A percentile compares a stretch with the other conserved stretches of the same genome.
Evolutionary conservation across 768 basidiomycete species (phyloP).

Genomic region (Lactarius tabidus): DNA sequence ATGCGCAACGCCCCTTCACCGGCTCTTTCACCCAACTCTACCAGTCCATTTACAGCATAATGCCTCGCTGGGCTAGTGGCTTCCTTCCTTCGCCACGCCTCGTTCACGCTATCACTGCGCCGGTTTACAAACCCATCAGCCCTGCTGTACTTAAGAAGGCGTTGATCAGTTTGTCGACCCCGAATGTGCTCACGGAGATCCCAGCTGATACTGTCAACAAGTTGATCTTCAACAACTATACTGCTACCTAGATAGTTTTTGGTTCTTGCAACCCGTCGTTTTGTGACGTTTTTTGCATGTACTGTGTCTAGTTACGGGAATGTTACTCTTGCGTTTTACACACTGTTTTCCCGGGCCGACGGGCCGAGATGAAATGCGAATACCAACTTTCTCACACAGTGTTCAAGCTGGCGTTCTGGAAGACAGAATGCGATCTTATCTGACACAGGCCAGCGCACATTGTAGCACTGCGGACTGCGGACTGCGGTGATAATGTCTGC

Average conservation of each 20-base stretch:
- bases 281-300: constrained; percentile 9
- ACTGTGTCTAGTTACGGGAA: neutral
- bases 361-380: neutral
- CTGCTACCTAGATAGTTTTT: neutral
- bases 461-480: constrained; percentile 11
- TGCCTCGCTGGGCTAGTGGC: constrained; percentile 52
- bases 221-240: constrained; percentile 48
- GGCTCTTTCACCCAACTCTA: constrained; percentile 47
- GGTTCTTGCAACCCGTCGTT: neutral
- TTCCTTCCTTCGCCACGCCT: constrained; percentile 52
- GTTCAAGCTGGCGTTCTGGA: too few relatives aligned
- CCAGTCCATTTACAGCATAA: constrained; percentile 45
- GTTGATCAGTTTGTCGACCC: constrained; percentile 55
- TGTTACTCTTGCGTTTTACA: neutral
- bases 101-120: constrained; percentile 36
- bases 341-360: neutral
- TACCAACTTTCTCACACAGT: too few relatives aligned
- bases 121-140: constrained; percentile 44
- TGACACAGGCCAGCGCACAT: neutral
- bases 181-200: constrained; percentile 43
- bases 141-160: constrained; percentile 77
- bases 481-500: neutral
- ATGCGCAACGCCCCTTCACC: constrained; percentile 34
- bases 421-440: neutral
- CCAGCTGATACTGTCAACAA: constrained; percentile 59